Evolutionary conservation across 1,284 basidiomycete species (phyloP).

Genomic region (Tilletia caries): DNA sequence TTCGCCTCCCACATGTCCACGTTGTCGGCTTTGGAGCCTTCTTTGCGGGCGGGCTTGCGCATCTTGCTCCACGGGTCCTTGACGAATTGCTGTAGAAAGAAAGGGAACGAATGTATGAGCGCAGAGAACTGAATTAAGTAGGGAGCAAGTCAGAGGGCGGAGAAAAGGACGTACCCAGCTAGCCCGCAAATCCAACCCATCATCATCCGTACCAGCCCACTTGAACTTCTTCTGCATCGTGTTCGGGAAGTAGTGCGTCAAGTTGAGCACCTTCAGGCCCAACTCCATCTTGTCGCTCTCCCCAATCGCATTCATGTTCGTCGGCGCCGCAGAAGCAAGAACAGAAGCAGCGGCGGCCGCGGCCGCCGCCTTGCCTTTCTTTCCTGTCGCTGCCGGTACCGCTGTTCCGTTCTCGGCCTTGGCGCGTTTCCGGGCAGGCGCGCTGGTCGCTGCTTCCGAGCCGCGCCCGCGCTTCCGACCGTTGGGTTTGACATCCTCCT

Average conservation of each 20-base stretch:
- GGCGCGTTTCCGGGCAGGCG: neutral
- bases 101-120: neutral
- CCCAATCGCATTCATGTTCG: constrained; percentile 22
- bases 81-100: constrained; percentile 30
- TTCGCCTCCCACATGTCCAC: constrained; percentile 19
- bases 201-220: constrained; percentile 33
- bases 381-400: neutral
- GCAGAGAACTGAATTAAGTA: too few species aligned
- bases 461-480: constrained; percentile 10
- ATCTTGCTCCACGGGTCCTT: constrained; percentile 43
- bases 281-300: constrained; percentile 51
- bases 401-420: constrained; percentile 4
- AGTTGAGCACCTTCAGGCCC: constrained; percentile 12
- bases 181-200: constrained; percentile 16
- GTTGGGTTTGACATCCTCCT: constrained; percentile 27
- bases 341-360: too few species aligned
- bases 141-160: neutral
- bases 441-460: neutral
- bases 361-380: neutral
- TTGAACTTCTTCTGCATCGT: constrained; percentile 53
- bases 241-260: constrained; percentile 37
- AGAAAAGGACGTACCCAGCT: constrained; percentile 27
- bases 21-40: constrained; percentile 20
- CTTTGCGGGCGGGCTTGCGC: constrained; percentile 26
- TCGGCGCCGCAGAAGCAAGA: neutral